Percentiles rank a stretch among this genome's conserved stretches.
These are phyloP conservation scores for Hanseniaspora mollemarum DNA, from an alignment of 805 yeast genomes.

Conservation along the genomic window DNA sequence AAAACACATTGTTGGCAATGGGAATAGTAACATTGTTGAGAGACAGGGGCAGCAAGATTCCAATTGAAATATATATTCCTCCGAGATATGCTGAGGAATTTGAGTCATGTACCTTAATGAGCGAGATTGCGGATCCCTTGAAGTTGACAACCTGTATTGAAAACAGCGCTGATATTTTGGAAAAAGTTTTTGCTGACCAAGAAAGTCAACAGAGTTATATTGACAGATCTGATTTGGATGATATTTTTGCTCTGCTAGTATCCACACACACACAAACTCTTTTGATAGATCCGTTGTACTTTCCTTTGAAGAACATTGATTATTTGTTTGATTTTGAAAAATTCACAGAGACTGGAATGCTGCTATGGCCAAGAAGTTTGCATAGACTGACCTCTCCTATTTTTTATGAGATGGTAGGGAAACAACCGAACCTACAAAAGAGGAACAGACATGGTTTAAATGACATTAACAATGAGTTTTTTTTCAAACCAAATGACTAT, in stretches of 20 bases:
- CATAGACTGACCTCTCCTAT: conserved; percentile 50
- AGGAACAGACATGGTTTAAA: conserved; percentile 19
- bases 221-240: conserved; percentile 41
- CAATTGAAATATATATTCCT: conserved; percentile 76
- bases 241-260: conserved; percentile 54
- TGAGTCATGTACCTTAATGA: background rate
- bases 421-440: conserved; percentile 28
- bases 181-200: background rate
- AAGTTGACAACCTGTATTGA: background rate
- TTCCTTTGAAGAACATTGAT: conserved; percentile 49
- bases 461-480: conserved; percentile 1
- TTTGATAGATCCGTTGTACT: conserved; percentile 58
- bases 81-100: conserved; percentile 35
- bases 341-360: conserved; percentile 35
- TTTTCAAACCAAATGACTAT: conserved; percentile 15
- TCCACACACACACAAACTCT: conserved; percentile 61
- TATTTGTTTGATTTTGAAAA: conserved; percentile 35
- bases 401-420: conserved; percentile 41
- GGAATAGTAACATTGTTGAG: conserved; percentile 45
- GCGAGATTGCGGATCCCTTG: background rate
- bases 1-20: conserved; percentile 51
- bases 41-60: conserved; percentile 53
- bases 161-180: background rate
- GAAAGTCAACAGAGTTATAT: background rate
- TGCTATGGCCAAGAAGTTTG: conserved; percentile 61